Evolutionary conservation across 2,329 filamentous ascomycete genomes (phyloP), one percentile per base, ranked within the genome.

Genomic region (Diatrype stigma): DNA sequence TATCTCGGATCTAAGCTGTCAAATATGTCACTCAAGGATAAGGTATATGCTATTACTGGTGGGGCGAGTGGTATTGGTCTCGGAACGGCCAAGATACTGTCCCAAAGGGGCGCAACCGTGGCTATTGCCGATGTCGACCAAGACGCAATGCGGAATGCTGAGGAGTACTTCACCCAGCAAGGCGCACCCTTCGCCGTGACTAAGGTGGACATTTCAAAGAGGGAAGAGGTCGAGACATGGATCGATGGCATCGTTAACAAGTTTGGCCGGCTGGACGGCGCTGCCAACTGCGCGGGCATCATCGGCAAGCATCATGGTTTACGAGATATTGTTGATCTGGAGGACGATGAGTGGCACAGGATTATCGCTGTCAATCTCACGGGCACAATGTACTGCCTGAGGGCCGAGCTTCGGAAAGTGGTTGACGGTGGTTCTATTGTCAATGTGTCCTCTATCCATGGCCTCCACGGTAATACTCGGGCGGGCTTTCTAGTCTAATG

Each of bases 391-490:
- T 75, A 77, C 60, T 78, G 74, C 53, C 56, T 79, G 55, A 68
- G 76, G 37, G 74, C 73, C 30, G 65, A 75, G 63, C 66, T 78
- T 40, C 62, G 62, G 35, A 70, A 71, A 38, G 72, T 82, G 45
- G 67, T 70, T 21, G 63, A 72, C 6, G 73, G 76, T 2, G 79
- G 79, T 7, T 81, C 79, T 52, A 82, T 85, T 59, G 81, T 85
- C 49, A 84, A 81, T 60, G 71, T 79, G 26, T 70, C 76, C 23
- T 81, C 76, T 42, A 76, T 78, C 32, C 74, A 78, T 35, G 80
- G 80, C 5, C 60, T 75, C 2, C 70, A 73, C 52, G 74, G 73
- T 62, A 65, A 62, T 19, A 38, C 40, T 56, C 55, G 46, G 63
- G 67, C 28, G 63, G 70, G 21, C 64, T 66, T 57, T 60, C 42